Evolutionary conservation across 148 eudicot genomes (phyloP), one percentile per base, ranked within the genome.

Genomic region (Oxyria digyna): DNA sequence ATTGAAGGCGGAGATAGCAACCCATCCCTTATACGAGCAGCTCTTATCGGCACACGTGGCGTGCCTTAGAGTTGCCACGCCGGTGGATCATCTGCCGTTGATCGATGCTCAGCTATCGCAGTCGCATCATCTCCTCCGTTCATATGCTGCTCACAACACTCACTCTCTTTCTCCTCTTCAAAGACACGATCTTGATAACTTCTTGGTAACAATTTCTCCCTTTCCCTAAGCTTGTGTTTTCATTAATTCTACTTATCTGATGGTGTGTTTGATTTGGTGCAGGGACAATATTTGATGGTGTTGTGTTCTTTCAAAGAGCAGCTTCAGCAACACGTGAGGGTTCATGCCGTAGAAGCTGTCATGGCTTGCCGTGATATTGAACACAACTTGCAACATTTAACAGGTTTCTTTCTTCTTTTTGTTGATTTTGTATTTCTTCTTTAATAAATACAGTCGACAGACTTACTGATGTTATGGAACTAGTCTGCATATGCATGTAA

Each of bases 341-440:
- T 94, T 49, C 98, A 93, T 75, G 96, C 98, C 68, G 91, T 93
- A 68, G 98, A 93, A 76, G 98, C 98, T 37, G 98, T 93, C 78
- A 87, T 89, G 91, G 96, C 88, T 67, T 89, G 98, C 81, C 91
- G 98, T 68, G 96, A 87, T 70, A 89, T 93, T 63, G 98, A 93
- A 72, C 95, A 93, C 26, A 80, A 76, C 72, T 82, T 93, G 38
- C 96, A 89, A 73, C 74, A 80, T 72, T 77, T 93, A 38, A 93
- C 98, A 21, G 98, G 98, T 92, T 81, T 40, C 37, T 27, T 54
- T n/a, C n/a, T n/a, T n/a, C n/a, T n/a, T n/a, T 92, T 81, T 31
- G 38, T 27, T 24, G 4, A 29, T 14, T 4, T 14, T 59, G 14
- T 4, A 29, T 12, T 57, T 13, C 10, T 26, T 10, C 11, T 14